Conservation (phyloP, 1,284 basidiomycete genomes). For the Ceratobasidium sp. region DNA sequence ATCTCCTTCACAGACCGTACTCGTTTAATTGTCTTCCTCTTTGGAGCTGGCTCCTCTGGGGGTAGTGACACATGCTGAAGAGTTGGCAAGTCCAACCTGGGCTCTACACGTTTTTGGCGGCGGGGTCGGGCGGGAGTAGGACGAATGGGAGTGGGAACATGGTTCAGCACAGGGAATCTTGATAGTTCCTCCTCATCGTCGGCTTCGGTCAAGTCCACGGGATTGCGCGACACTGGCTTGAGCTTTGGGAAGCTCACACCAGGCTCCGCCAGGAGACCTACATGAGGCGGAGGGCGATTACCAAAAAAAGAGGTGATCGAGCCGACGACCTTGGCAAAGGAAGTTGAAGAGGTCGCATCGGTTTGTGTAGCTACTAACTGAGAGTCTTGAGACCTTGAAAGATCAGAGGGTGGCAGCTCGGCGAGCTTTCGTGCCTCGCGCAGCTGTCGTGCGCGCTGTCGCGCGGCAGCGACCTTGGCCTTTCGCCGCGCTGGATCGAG, state of each 20-base stretch:
- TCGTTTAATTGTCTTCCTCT: neutral
- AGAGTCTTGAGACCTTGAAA: neutral
- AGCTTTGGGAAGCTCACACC: slow-evolving; percentile 13
- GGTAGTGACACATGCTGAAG: slow-evolving; percentile 30
- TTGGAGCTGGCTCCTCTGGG: neutral
- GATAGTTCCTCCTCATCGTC: slow-evolving; percentile 15
- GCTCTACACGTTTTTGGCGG: slow-evolving; percentile 34
- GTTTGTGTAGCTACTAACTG: neutral
- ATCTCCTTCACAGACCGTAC: slow-evolving; percentile 13
- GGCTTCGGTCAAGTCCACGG: slow-evolving; percentile 13
- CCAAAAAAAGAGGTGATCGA: slow-evolving; percentile 23
- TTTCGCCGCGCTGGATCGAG: neutral
- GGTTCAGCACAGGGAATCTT: slow-evolving; percentile 17
- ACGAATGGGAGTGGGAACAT: slow-evolving; percentile 21
- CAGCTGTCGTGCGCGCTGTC: neutral
- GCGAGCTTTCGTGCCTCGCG: neutral
- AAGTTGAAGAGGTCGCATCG: neutral
- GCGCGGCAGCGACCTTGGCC: neutral
- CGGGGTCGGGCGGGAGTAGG: slow-evolving; percentile 20
- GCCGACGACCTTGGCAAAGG: slow-evolving; percentile 19
- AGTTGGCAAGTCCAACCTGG: slow-evolving; percentile 1
- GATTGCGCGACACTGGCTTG: slow-evolving; percentile 16
- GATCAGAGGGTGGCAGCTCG: neutral
- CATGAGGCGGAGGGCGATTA: slow-evolving; percentile 2
- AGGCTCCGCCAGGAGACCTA: neutral